Evolutionary conservation across 192 early-diverging fungal species (phyloP).

Genomic region (Rhizophagus sp.): DNA sequence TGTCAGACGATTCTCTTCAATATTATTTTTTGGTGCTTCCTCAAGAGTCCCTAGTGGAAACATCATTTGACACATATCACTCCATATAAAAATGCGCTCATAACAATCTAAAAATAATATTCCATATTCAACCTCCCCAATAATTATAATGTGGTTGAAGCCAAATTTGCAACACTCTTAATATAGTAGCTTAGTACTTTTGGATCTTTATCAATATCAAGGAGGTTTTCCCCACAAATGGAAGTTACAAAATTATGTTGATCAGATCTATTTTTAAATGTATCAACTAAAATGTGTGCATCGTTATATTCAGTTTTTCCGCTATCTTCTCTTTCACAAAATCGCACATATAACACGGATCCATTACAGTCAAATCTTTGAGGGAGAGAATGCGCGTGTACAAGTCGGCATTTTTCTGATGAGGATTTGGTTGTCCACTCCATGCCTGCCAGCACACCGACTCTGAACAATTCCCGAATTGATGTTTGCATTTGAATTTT

Average conservation of each 20-base stretch:
- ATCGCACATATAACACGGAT: neutral
- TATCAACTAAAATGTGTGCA: conserved; percentile 11
- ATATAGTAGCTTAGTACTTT: conserved; percentile 17
- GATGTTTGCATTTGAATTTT: neutral
- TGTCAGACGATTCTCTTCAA: neutral
- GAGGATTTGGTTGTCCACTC: conserved; percentile 11
- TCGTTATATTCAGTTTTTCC: neutral
- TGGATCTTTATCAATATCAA: neutral
- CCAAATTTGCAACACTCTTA: conserved; percentile 16
- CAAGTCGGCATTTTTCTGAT: conserved; percentile 3
- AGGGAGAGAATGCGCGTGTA: conserved; percentile 6
- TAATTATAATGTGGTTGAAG: conserved; percentile 24
- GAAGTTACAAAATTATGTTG: neutral
- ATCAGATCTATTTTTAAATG: conserved; percentile 22
- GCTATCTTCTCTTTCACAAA: neutral
- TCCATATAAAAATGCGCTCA: conserved; percentile 3
- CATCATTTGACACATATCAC: neutral
- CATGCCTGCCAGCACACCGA: conserved; percentile 13
- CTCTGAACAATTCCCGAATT: conserved; percentile 23
- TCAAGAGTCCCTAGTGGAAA: conserved; percentile 5
- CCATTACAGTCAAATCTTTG: neutral
- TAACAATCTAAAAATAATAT: conserved; percentile 21
- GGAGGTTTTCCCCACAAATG: neutral
- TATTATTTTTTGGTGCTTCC: neutral
- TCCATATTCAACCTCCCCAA: conserved; percentile 18